These are phyloP conservation scores for Strobilomyces dryophilus DNA, from an alignment of 768 basidiomycete species.

Conservation along the genomic window DNA sequence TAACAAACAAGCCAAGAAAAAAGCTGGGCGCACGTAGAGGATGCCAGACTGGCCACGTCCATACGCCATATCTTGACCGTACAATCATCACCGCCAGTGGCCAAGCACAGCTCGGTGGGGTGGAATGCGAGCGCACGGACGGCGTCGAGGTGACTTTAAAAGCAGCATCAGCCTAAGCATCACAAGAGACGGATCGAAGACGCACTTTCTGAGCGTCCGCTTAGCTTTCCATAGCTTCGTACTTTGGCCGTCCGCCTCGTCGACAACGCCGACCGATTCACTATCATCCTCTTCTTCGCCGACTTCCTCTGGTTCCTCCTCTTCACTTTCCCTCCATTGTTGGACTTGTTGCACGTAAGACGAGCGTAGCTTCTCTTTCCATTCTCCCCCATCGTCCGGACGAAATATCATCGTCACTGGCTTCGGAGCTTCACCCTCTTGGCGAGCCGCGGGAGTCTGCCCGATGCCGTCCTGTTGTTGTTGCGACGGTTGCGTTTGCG, in stretches of 20 bases:
- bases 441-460: constrained; percentile 7
- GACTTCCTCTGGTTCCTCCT: constrained; percentile 54
- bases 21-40: constrained; percentile 60
- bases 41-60: constrained; percentile 70
- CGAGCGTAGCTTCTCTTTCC: constrained; percentile 73
- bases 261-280: constrained; percentile 46
- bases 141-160: constrained; percentile 81
- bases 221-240: constrained; percentile 82
- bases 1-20: background rate
- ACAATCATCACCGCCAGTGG: constrained; percentile 93
- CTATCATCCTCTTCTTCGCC: constrained; percentile 73
- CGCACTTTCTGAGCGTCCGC: constrained; percentile 86
- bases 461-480: constrained; percentile 18
- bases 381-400: constrained; percentile 81
- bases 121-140: constrained; percentile 91
- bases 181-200: constrained; percentile 19
- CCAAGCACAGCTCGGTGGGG: constrained; percentile 77
- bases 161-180: constrained; percentile 2
- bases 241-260: constrained; percentile 65
- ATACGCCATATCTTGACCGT: constrained; percentile 96
- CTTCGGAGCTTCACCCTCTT: constrained; percentile 20
- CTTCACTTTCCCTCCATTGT: constrained; percentile 45
- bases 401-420: constrained; percentile 76
- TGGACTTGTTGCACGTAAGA: constrained; percentile 49
- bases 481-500: constrained; percentile 15